Evolutionary conservation across 164 flowering plant species (phyloP), one percentile per base, ranked within the genome.

Genomic region (Buxus sempervirens): DNA sequence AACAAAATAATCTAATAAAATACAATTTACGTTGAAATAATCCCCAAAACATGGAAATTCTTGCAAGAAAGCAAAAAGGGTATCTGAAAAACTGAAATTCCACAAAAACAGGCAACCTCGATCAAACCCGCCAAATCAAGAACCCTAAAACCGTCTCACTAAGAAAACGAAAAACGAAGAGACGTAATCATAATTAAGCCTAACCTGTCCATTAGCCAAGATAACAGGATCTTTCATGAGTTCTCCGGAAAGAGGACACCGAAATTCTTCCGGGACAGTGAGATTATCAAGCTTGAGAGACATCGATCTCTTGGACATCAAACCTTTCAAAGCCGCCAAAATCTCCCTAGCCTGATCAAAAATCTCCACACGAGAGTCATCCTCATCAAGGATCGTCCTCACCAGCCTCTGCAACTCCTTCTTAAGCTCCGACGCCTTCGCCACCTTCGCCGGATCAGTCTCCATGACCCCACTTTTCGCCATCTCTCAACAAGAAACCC

Each of bases 161-260:
- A 56, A 66, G 13, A 48, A 56, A 58, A 38, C 24, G 24, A 0
- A 54, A 58, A 14, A 64, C 58, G 14, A 60, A 51, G 21, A 19
- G 38, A 3, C 38, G 5, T 7, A 32, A 32, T 32, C 38, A 7
- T 32, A 45, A 14, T 21, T 27, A 60, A 42, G 2, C n/a, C 79
- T 27, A 53, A 91, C 97, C 96, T 86, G 86, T 19, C 97, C 97
- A 20, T 88, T 76, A 15, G 88, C 76, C 19, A 88, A 63, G 62
- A 88, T 60, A 16, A 90, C 93, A 57, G 96, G 96, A 75, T 90
- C 91, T 58, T 62, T 80, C 91, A 90, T 90, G n/a, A 90, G 59
- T 66, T 81, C 78, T 23, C 76, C 78, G 13, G 96, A 90, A 26
- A 90, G 72, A 16, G 93, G 90, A 68, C 96, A 90, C 6, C 72